Percentiles rank a stretch among this genome's conserved stretches.
Evolutionary conservation across 768 basidiomycete species (phyloP).

Genomic region (Suillus tomentosus): DNA sequence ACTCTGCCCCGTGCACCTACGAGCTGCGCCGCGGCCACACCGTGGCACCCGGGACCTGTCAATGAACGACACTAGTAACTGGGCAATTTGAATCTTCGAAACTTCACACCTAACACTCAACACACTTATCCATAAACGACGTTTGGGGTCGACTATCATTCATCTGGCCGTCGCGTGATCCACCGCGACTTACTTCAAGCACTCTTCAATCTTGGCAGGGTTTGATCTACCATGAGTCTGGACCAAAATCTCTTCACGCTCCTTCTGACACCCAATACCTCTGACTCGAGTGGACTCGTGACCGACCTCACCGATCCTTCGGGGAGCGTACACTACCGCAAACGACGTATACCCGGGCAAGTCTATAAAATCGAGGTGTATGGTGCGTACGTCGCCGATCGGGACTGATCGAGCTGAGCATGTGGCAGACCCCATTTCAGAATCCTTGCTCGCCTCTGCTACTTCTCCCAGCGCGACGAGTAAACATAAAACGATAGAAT

Average conservation of each 20-base stretch:
- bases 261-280: conserved; percentile 57
- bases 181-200: not conserved
- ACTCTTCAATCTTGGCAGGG: not conserved
- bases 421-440: conserved; percentile 67
- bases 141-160: not conserved
- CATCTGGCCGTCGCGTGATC: not conserved
- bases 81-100: not conserved
- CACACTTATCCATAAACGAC: not conserved
- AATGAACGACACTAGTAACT: not conserved
- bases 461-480: conserved; percentile 61
- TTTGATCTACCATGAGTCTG: conserved; percentile 60
- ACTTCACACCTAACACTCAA: not conserved
- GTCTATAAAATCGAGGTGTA: conserved; percentile 69
- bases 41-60: too few relatives aligned
- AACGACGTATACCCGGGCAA: conserved; percentile 55
- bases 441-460: conserved; percentile 69
- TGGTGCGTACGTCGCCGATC: conserved; percentile 43
- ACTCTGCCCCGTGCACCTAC: not conserved
- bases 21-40: not conserved
- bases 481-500: conserved; percentile 75
- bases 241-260: conserved; percentile 89
- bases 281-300: conserved; percentile 50
- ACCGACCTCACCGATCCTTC: conserved; percentile 70
- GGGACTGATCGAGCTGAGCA: not conserved
- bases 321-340: conserved; percentile 70